Evolutionary conservation across 2,329 filamentous ascomycete species (phyloP), one percentile per base, ranked within the genome.

Genomic region (Knufia petricola): DNA sequence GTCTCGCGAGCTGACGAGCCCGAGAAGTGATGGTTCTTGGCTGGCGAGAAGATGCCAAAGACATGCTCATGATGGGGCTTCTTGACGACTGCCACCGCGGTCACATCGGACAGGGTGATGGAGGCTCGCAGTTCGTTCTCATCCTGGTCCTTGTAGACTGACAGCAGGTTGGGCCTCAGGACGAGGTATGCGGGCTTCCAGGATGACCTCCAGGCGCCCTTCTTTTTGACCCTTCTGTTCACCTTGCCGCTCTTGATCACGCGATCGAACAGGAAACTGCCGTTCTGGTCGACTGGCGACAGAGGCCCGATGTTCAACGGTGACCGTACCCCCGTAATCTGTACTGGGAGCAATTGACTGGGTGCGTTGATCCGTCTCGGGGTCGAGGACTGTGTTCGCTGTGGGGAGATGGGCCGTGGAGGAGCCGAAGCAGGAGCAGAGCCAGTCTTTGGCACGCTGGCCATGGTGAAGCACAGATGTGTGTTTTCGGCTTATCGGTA

Each of bases 141-240:
- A 59, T 89, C 85, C 59, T 86, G 80, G 63, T 90, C 85, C 67
- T 90, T 94, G 76, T 98, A 98, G 53, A 95, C 82, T 45, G 86
- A 95, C 28, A 98, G 77, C 17, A 86, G 78, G 59, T 92, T 94
- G 0, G 90, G 89, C 53, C 92, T 84, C 39, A 98, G 77, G 34
- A 98, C 92, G 36, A 96, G 74, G 67, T 85, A 92, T 53, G 89
- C 81, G 4, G 83, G 74, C 69, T 94, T 94, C 92, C 92, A 98
- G 54, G 85, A 82, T 81, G 95, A 66, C 52, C 63, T 62, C 56
- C 70, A 72, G 46, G 64, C 66, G 62, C 68, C 51, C 52, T 90
- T 96, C 72, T 90, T 95, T 60, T 89, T 84, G 15, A 88, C 94
- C 58, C 90, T 81, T 68, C 94, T 94, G 62, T 85, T 78, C 32